Base-by-base conservation (phyloP, 2,329 filamentous ascomycete genomes). In the Albifimbria verrucaria region DNA sequence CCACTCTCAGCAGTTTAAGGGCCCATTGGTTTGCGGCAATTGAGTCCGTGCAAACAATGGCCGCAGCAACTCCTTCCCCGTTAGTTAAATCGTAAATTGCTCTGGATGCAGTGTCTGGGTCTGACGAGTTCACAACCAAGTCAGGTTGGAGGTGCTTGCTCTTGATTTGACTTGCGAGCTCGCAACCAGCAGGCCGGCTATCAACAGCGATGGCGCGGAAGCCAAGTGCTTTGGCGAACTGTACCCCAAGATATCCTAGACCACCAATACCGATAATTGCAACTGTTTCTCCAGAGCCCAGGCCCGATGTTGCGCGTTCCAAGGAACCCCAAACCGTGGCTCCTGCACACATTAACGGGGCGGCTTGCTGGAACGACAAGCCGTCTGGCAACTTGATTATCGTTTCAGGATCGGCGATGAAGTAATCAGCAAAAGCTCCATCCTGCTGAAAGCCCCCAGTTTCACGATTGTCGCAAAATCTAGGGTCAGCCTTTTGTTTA, bases 291-390 rank as follows among this genome's bases (percentile, higher is more conserved):
- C 63, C 66, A 0, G 55, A 49, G 3, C 49, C 48, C 2, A 69
- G 51, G 2, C 55, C 55, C 6, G 53, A 47, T 2, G 64, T 69
- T 3, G 63, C 68, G 41, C 60, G 63, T 50, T 68, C 65, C 2
- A 70, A 54, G 1, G 68, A 62, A 11, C 64, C 65, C 67, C 67
- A 70, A 24, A 69, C 63, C 9, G 67, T 70, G 18, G 67, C 66
- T 9, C 68, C 68, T 17, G 68, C 68, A 45, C 68, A 71, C 67
- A 69, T 71, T 18, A 71, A 55, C 12, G 68, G 68, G 7, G 68
- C 69, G 2, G 69, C 68, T 55, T 71, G 69, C 18, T 66, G 63
- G 51, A 67, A 70, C 0, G 63, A 54, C 9, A 71, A 22, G 2
- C 51, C 51, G 3, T 61, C 55, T 1, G 68, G 66, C 1, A 71